These are phyloP conservation scores for Lodderomyces oxycetoniae DNA, from an alignment of 1,139 yeast species.

Conservation along the genomic window DNA sequence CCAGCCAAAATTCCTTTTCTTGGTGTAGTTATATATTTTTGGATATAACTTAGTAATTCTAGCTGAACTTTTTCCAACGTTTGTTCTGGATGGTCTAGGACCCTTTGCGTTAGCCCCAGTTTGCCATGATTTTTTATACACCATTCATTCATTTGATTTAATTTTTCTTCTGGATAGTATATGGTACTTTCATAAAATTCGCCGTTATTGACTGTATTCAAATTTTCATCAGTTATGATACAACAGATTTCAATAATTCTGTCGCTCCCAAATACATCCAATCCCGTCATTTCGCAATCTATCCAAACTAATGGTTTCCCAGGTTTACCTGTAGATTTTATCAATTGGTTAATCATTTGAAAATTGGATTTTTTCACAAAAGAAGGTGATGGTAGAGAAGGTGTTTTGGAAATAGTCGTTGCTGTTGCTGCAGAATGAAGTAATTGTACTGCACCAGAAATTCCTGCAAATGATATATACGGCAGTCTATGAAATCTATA, in stretches of 20 bases:
- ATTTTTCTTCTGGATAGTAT: conserved; percentile 57
- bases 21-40: conserved; percentile 48
- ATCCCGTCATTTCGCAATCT: conserved; percentile 87
- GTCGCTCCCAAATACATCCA: conserved; percentile 62
- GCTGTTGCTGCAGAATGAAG: too few species aligned
- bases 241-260: conserved; percentile 90
- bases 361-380: too few species aligned
- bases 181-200: conserved; percentile 71
- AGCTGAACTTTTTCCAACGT: conserved; percentile 56
- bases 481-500: too few species aligned
- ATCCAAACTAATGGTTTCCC: conserved; percentile 68
- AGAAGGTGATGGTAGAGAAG: too few species aligned
- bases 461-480: too few species aligned
- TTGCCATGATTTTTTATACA: conserved; percentile 72
- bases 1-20: conserved; percentile 77
- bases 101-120: conserved; percentile 74
- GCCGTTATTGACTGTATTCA: conserved; percentile 46
- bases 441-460: too few species aligned
- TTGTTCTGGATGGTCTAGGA: conserved; percentile 49
- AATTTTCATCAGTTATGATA: conserved; percentile 75
- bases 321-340: not conserved
- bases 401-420: too few species aligned
- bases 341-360: too few species aligned
- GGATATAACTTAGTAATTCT: conserved; percentile 60
- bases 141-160: conserved; percentile 83